Evolutionary conservation across 768 basidiomycete genomes (phyloP).

Genomic region (Trametes meyenii): DNA sequence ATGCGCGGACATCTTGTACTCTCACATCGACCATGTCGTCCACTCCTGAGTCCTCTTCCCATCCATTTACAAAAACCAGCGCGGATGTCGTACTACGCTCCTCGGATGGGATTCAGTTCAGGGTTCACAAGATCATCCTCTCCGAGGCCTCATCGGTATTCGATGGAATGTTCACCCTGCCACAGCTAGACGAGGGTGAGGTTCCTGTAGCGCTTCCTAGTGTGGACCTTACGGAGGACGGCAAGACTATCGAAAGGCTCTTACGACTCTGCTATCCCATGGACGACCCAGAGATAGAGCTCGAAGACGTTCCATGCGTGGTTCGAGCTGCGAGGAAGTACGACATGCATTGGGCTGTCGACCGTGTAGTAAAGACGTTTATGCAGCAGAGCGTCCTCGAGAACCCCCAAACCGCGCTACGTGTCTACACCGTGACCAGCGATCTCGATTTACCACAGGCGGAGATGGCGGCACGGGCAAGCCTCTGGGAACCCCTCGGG

Average conservation of each 20-base stretch:
- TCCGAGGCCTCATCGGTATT: slow-evolving; percentile 63
- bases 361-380: background rate
- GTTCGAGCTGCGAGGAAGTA: slow-evolving; percentile 63
- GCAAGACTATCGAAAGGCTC: background rate
- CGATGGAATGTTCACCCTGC: slow-evolving; percentile 54
- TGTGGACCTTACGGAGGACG: background rate
- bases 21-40: background rate
- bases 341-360: slow-evolving; percentile 40
- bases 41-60: background rate
- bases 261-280: slow-evolving; percentile 13
- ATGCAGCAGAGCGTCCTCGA: background rate
- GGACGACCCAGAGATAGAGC: slow-evolving; percentile 15
- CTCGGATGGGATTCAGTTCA: slow-evolving; percentile 52
- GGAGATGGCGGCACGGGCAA: background rate
- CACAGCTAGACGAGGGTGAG: slow-evolving; percentile 34
- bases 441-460: background rate
- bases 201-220: background rate
- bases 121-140: slow-evolving; percentile 54
- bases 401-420: background rate
- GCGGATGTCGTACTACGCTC: slow-evolving; percentile 56
- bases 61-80: slow-evolving; percentile 4
- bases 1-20: too few relatives aligned
- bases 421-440: background rate
- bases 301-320: slow-evolving; percentile 56
- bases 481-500: background rate